Evolutionary conservation across 1,284 basidiomycete genomes (phyloP).

Genomic region (Puccinia polysora): DNA sequence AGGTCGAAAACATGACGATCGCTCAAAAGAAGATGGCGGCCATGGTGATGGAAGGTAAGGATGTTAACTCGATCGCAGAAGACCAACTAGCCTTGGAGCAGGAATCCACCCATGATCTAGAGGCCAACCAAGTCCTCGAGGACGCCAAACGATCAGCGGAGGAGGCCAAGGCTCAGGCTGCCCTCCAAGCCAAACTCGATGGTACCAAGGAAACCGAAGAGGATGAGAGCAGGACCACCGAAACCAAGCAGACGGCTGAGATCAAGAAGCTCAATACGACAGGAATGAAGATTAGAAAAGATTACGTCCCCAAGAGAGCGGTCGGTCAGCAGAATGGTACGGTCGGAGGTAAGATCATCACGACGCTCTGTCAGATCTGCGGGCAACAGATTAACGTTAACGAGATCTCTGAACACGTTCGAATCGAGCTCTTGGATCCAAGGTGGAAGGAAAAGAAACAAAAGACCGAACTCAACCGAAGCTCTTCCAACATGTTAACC

Average conservation of each 20-base stretch:
- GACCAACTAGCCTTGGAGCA: constrained; percentile 71
- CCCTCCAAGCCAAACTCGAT: constrained; percentile 66
- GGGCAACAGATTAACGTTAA: constrained; percentile 88
- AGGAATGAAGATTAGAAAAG: constrained; percentile 92
- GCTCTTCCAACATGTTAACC: constrained; percentile 70
- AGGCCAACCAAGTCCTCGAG: constrained; percentile 67
- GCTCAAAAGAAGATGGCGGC: constrained; percentile 97
- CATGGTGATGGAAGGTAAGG: constrained; percentile 88
- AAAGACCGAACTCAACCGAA: constrained; percentile 75
- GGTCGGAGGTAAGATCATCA: constrained; percentile 58
- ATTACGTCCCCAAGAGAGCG: constrained; percentile 75
- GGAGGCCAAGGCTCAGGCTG: constrained; percentile 68
- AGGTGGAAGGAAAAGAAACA: constrained; percentile 94
- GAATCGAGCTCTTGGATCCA: constrained; percentile 95
- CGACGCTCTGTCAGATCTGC: constrained; percentile 86
- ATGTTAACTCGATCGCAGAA: constrained; percentile 69
- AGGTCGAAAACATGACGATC: constrained; percentile 91
- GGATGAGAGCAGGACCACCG: constrained; percentile 62
- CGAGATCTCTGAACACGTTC: constrained; percentile 94
- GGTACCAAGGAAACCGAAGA: constrained; percentile 71
- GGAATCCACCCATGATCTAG: constrained; percentile 56
- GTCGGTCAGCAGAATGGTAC: constrained; percentile 41
- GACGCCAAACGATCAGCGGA: constrained; percentile 62
- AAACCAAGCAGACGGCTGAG: constrained; percentile 54
- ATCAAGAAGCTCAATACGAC: constrained; percentile 46